phyloP scores from a whole-genome alignment of 192 early-diverging fungal species.

The Backusella luteola region DNA sequence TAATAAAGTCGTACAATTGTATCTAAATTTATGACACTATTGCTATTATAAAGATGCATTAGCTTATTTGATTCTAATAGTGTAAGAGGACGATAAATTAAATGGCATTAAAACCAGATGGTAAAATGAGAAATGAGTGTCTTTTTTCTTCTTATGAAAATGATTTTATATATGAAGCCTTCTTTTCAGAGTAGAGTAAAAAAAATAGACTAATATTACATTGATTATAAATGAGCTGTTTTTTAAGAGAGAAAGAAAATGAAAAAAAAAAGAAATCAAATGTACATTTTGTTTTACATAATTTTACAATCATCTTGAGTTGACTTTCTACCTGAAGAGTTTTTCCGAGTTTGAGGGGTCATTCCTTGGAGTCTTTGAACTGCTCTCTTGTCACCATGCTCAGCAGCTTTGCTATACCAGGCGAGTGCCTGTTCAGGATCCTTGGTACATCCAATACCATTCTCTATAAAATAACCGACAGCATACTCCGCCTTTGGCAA shows the following conservation, averaged over 20 bases:
- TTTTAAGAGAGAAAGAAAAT: not conserved
- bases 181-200: not conserved
- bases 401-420: constrained; percentile 66
- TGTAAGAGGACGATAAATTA: not conserved
- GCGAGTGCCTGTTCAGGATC: constrained; percentile 48
- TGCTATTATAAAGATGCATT: not conserved
- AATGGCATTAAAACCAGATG: not conserved
- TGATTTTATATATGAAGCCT: not conserved
- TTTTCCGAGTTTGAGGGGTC: constrained; percentile 27
- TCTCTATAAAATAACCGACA: constrained; percentile 61
- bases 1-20: not conserved
- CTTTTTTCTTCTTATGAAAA: not conserved
- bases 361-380: constrained; percentile 46
- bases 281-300: constrained; percentile 14
- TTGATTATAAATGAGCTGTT: not conserved
- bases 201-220: not conserved
- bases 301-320: constrained; percentile 37
- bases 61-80: not conserved
- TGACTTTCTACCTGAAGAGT: not conserved
- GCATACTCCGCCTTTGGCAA: constrained; percentile 60
- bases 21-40: not conserved
- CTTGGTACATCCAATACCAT: constrained; percentile 53
- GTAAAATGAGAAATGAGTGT: not conserved
- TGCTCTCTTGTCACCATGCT: constrained; percentile 55
- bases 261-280: not conserved